Evolutionary conservation across 2,329 filamentous ascomycete genomes (phyloP).

Genomic region (Penicillium fuscoglaucum): DNA sequence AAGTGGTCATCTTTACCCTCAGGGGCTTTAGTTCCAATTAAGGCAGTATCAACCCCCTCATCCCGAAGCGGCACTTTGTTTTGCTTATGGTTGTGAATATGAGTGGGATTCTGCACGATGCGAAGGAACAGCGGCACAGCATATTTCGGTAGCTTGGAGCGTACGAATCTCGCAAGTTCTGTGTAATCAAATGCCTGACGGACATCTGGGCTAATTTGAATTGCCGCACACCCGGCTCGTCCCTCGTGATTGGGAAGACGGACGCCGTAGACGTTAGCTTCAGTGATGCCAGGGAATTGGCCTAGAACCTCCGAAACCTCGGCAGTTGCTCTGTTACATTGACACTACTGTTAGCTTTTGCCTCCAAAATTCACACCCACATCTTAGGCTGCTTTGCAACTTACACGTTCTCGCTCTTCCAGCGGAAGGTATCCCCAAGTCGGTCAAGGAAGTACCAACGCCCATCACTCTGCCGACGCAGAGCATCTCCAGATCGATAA

Average conservation of each 20-base stretch:
- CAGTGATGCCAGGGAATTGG: conserved; percentile 57
- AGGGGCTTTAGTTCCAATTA: conserved; percentile 46
- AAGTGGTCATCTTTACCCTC: conserved; percentile 49
- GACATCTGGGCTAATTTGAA: conserved; percentile 55
- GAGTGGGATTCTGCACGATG: conserved; percentile 51
- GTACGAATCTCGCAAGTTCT: conserved; percentile 59
- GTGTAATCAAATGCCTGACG: conserved; percentile 58
- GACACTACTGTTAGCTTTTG: neutral
- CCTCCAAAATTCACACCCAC: neutral
- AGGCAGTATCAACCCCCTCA: conserved; percentile 63
- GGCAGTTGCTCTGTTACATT: conserved; percentile 49
- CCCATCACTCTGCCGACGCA: conserved; percentile 62
- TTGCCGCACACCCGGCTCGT: conserved; percentile 62
- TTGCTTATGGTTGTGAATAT: conserved; percentile 71
- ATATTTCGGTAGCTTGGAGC: conserved; percentile 65
- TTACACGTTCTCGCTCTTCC: conserved; percentile 69
- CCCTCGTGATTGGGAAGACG: conserved; percentile 66
- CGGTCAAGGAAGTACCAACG: conserved; percentile 70
- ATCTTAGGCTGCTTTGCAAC: neutral
- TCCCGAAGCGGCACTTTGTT: conserved; percentile 70
- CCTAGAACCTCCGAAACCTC: conserved; percentile 68
- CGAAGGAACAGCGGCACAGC: conserved; percentile 74
- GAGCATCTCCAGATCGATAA: conserved; percentile 67
- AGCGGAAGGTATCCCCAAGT: conserved; percentile 72
- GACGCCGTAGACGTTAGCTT: conserved; percentile 72